Percentiles rank a stretch among this genome's conserved stretches.
Conservation (phyloP, 2,329 filamentous ascomycete species). For the Zymoseptoria passerinii region DNA sequence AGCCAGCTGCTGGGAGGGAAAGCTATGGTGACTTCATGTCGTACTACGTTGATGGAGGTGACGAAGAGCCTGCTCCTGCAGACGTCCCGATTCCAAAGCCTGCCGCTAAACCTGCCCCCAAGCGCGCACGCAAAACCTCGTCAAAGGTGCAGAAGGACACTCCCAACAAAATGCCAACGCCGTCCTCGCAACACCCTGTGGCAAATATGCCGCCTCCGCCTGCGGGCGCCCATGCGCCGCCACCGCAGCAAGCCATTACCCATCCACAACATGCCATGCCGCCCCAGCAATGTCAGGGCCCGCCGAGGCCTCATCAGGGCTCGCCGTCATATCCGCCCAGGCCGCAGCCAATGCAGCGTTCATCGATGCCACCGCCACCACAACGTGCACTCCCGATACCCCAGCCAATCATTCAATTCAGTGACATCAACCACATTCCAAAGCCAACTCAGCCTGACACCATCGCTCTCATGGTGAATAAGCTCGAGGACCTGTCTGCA, state of each 20-base stretch:
- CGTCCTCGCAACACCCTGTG: background rate
- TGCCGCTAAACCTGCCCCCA: conserved; percentile 1
- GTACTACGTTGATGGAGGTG: conserved; percentile 26
- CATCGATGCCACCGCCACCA: conserved; percentile 4
- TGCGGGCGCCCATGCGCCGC: background rate
- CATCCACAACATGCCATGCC: conserved; percentile 41
- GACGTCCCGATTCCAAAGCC: conserved; percentile 1
- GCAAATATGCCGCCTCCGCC: background rate
- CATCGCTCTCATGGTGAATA: conserved; percentile 21
- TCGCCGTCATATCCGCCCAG: conserved; percentile 4
- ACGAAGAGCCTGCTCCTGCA: conserved; percentile 7
- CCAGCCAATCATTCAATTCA: conserved; percentile 16
- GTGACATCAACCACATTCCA: conserved; percentile 12
- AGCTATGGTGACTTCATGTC: conserved; percentile 27
- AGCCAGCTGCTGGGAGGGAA: conserved; percentile 10
- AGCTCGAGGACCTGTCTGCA: conserved; percentile 19
- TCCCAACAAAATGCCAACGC: conserved; percentile 1
- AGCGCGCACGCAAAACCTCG: background rate
- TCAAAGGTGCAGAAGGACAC: background rate
- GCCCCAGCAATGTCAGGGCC: conserved; percentile 1
- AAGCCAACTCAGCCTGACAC: conserved; percentile 13
- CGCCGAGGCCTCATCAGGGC: conserved; percentile 1
- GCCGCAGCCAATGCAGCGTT: conserved; percentile 3
- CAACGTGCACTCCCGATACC: conserved; percentile 8
- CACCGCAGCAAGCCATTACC: background rate